Base-by-base conservation (phyloP, 2,329 filamentous ascomycete species). In the Orbilia brochopaga region DNA sequence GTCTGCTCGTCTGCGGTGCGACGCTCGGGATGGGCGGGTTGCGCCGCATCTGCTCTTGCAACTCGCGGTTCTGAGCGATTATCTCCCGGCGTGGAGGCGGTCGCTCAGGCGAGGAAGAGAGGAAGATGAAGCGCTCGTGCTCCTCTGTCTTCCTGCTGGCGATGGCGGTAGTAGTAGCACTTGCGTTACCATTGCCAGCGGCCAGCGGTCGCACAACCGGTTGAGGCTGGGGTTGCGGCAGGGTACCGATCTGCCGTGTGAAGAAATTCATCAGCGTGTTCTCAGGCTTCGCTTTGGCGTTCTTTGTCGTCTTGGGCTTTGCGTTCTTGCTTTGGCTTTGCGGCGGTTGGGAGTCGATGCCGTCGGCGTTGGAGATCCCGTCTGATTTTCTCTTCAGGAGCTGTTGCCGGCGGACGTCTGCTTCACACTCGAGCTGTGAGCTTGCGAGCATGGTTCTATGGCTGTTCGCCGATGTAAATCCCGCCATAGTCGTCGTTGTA, bases 381-480 rank as follows among this genome's bases (percentile, higher is more conserved):
- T 72, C 67, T 4, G 60, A 60, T 51, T 74, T 70, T 57, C 57
- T 74, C 64, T 69, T 69, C 51, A 48, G 66, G 44, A n/a, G 23
- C 24, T 2, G 23, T 23, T 2, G 56, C 62, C 48, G 66, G 17
- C 50, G 55, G 23, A 46, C 15, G 21, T 74, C 73, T 19, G 75
- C 74, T 62, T 75, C 73, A 40, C 73, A 67, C 27, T 76, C 76
- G 6, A 77, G 48, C 1, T 76, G 75, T 32, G 77, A 75, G 27
- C 77, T 76, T 30, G 74, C 77, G 13, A 80, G 67, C 5, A 75
- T 73, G 21, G 77, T 74, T 48, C 79, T 73, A 52, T 76, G 74
- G 23, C 62, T 73, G n/a, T 73, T 73, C 35, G 75, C 75, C 27
- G 74, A 73, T 46, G 61, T 73, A 46, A 76, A 76, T 17, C 75